Evolutionary conservation across 257 asterid genomes (phyloP).

Genomic region (Solanum rostratum): DNA sequence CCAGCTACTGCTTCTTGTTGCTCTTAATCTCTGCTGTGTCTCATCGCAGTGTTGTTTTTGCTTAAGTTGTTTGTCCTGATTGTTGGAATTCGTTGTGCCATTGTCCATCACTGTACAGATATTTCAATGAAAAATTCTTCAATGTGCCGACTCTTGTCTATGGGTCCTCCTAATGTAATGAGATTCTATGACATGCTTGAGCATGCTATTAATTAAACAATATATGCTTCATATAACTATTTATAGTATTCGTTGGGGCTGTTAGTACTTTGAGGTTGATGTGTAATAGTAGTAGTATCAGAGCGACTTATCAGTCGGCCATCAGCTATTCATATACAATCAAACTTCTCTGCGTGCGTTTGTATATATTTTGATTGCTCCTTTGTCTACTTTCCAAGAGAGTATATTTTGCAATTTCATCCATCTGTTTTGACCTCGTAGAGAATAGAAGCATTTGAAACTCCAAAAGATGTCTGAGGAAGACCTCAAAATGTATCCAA

Average conservation of each 20-base stretch:
- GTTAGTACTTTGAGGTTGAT: neutral
- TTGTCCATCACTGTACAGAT: neutral
- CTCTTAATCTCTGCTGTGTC: constrained; percentile 16
- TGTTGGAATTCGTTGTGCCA: neutral
- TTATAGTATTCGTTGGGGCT: neutral
- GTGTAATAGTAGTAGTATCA: neutral
- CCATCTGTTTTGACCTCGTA: neutral
- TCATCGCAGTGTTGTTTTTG: neutral
- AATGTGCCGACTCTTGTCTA: neutral
- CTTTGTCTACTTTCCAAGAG: neutral
- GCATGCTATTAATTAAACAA: neutral
- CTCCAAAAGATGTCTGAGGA: neutral
- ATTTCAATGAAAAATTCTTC: neutral
- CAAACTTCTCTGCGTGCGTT: neutral
- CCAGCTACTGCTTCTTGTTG: constrained; percentile 41
- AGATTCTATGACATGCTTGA: neutral
- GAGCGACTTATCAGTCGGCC: neutral
- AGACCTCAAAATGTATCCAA: neutral
- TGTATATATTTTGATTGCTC: neutral
- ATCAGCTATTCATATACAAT: neutral
- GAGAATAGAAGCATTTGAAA: neutral
- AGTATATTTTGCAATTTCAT: neutral
- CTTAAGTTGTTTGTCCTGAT: neutral
- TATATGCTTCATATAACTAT: neutral
- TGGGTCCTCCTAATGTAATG: neutral